phyloP scores from a whole-genome alignment of 2,329 filamentous ascomycete species.

The Leptographium lundbergii region DNA sequence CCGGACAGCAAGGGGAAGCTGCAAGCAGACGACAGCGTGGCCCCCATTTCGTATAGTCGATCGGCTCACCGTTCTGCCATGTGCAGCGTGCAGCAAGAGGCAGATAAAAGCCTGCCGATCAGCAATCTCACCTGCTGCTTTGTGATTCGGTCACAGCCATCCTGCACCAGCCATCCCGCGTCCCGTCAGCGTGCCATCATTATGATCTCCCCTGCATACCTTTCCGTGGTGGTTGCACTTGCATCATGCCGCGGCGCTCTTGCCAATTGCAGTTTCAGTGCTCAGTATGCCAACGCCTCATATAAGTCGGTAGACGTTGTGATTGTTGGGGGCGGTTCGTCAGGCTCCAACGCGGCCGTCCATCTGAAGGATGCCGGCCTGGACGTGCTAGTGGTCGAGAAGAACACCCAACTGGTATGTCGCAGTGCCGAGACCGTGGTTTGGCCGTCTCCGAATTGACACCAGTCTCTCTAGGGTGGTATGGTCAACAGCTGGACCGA shows the following conservation, averaged over 20 bases:
- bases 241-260: not conserved
- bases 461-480: constrained; percentile 25
- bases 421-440: not conserved
- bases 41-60: not conserved
- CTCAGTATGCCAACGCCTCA: not conserved
- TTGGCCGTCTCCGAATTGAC: not conserved
- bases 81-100: not conserved
- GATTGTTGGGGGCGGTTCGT: constrained; percentile 24
- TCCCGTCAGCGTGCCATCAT: not conserved
- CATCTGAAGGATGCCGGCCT: constrained; percentile 22
- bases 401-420: constrained; percentile 19
- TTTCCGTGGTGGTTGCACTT: not conserved
- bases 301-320: constrained; percentile 17
- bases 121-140: not conserved
- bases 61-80: not conserved
- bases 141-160: not conserved
- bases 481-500: constrained; percentile 35
- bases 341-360: constrained; percentile 24
- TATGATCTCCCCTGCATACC: not conserved
- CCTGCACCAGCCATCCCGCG: not conserved
- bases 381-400: constrained; percentile 23
- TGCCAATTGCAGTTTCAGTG: not conserved
- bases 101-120: not conserved
- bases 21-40: not conserved
- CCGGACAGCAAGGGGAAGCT: not conserved